These are phyloP conservation scores for Isatis lusitanica DNA, from an alignment of 441 rosid species.

Conservation along the genomic window DNA sequence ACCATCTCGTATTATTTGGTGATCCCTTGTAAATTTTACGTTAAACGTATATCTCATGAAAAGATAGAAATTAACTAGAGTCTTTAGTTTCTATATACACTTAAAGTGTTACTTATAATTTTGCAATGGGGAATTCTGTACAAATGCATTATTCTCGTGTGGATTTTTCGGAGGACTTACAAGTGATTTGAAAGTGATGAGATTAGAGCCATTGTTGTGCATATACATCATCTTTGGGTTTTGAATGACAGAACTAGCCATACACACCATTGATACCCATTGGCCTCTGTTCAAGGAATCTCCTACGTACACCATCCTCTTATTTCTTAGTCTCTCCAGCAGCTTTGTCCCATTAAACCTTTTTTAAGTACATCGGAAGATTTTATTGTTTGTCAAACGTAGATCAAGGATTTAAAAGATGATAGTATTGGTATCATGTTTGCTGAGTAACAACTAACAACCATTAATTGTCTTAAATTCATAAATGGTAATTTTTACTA, in stretches of 20 bases:
- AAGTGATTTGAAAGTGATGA: slow-evolving; percentile 50
- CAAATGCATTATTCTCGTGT: background rate
- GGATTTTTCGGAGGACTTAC: slow-evolving; percentile 35
- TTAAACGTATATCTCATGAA: background rate
- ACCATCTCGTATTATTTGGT: background rate
- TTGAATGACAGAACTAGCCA: slow-evolving; percentile 46
- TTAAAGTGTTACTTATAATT: background rate
- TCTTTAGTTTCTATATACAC: background rate
- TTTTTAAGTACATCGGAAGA: slow-evolving; percentile 9
- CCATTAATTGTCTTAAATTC: background rate
- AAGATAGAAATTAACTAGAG: background rate
- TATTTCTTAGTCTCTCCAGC: slow-evolving; percentile 60
- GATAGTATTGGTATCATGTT: background rate
- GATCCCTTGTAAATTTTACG: background rate
- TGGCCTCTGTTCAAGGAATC: slow-evolving; percentile 66
- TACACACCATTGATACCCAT: slow-evolving; percentile 66
- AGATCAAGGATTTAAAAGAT: background rate
- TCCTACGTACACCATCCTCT: slow-evolving; percentile 64
- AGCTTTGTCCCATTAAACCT: slow-evolving; percentile 75
- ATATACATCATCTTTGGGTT: slow-evolving; percentile 44
- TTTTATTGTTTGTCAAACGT: slow-evolving; percentile 27
- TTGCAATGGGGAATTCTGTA: background rate
- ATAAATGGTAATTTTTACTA: background rate
- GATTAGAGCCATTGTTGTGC: slow-evolving; percentile 57
- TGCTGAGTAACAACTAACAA: too few species aligned